A percentile compares a stretch with the other conserved stretches of the same genome.
Conservation (phyloP, 2,329 filamentous ascomycete species). For the Dothidotthia symphoricarpi region DNA sequence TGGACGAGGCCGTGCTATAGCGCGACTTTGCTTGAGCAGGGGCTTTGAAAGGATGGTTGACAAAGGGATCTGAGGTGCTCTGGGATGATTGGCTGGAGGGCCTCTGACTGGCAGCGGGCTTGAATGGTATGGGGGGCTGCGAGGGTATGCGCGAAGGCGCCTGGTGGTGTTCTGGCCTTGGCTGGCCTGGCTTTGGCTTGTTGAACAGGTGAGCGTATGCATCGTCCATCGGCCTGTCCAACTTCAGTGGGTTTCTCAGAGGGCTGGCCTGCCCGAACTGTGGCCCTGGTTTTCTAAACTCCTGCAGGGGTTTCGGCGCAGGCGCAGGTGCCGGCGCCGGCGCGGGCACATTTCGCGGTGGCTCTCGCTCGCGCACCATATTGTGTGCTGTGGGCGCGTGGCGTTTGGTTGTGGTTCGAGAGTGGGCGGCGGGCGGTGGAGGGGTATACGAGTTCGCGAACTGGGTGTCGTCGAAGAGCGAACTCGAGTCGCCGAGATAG, state of each 20-base stretch:
- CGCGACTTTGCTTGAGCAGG: conserved; percentile 20
- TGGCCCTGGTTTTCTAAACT: conserved; percentile 28
- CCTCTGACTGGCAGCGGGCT: conserved; percentile 1
- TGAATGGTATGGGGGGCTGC: conserved; percentile 3
- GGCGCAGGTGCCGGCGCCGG: conserved; percentile 29
- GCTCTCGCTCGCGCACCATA: conserved; percentile 56
- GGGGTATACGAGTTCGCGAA: conserved; percentile 8
- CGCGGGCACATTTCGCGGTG: conserved; percentile 18
- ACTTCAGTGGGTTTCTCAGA: conserved; percentile 50
- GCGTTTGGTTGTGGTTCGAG: too few relatives aligned
- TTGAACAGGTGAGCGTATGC: conserved; percentile 50
- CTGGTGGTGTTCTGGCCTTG: conserved; percentile 53
- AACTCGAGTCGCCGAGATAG: conserved; percentile 34
- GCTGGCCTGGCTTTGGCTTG: conserved; percentile 50
- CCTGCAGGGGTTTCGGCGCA: conserved; percentile 31
- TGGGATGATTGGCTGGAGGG: conserved; percentile 1
- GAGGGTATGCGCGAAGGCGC: conserved; percentile 24
- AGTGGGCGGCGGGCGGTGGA: conserved; percentile 3
- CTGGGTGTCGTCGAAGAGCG: conserved; percentile 35
- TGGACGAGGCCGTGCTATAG: conserved; percentile 28
- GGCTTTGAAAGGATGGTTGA: conserved; percentile 17
- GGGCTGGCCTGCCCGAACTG: conserved; percentile 62
- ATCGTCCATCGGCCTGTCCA: conserved; percentile 24
- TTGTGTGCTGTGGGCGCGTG: conserved; percentile 15
- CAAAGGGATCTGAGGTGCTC: conserved; percentile 1